phyloP scores from a whole-genome alignment of 495 filamentous ascomycete species.

The Ascobolus immersus region DNA sequence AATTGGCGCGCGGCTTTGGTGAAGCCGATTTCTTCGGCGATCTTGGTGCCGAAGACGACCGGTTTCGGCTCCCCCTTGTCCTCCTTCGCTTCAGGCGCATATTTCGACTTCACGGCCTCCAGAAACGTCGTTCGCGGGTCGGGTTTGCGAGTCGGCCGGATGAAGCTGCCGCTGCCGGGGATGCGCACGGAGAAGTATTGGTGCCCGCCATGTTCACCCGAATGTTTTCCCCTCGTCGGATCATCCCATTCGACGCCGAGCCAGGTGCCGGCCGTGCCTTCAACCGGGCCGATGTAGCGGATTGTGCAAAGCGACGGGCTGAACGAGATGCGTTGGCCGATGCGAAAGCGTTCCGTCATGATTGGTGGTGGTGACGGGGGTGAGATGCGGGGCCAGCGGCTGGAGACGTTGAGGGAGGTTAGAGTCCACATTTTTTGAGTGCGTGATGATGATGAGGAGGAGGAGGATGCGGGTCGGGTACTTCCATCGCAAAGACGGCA shows the following conservation, averaged over 20 bases:
- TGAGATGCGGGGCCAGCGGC: no score
- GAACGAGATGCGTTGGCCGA: conserved; percentile 56
- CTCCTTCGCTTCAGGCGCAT: conserved; percentile 26
- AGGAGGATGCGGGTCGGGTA: no score
- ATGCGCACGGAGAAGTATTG: conserved; percentile 58
- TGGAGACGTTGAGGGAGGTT: no score
- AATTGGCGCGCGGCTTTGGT: conserved; percentile 68
- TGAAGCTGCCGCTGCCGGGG: conserved; percentile 54
- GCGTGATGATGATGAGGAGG: no score
- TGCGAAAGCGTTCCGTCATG: conserved; percentile 18
- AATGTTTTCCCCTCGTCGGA: conserved; percentile 58
- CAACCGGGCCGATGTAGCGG: conserved; percentile 51
- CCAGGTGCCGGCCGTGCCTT: conserved; percentile 58
- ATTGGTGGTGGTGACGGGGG: no score
- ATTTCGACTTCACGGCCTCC: conserved; percentile 58
- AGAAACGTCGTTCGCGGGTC: conserved; percentile 48
- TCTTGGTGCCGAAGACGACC: conserved; percentile 47
- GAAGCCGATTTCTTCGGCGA: conserved; percentile 86
- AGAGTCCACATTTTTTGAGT: no score
- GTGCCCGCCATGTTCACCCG: conserved; percentile 51
- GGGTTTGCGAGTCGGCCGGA: conserved; percentile 44
- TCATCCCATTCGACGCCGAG: conserved; percentile 96
- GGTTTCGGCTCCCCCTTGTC: conserved; percentile 16
- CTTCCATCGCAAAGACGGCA: no score
- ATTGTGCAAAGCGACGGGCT: conserved; percentile 53